Percentiles rank a stretch among this genome's conserved stretches.
phyloP scores from a whole-genome alignment of 176 grass and related monocot genomes.

The Elymus sibiricus region DNA sequence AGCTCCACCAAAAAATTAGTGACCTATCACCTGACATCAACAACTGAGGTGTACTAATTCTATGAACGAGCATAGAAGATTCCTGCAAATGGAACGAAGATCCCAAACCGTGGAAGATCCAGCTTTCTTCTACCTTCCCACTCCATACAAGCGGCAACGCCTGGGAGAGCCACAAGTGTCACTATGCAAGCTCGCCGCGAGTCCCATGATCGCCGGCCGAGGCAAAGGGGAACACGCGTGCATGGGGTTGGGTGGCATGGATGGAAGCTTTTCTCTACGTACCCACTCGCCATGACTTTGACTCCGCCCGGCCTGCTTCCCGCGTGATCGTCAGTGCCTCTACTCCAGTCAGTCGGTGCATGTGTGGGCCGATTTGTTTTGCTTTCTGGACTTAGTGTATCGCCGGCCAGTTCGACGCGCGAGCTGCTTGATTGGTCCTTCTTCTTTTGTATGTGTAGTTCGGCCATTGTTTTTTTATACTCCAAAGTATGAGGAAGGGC shows the following conservation, averaged over 20 bases:
- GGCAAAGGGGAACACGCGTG: slow-evolving; percentile 5
- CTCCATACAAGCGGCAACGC: slow-evolving; percentile 7
- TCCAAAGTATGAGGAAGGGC: slow-evolving; percentile 23
- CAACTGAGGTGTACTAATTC: neutral
- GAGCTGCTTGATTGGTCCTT: neutral
- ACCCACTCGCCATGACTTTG: neutral
- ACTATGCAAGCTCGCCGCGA: neutral
- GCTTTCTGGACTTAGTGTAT: neutral
- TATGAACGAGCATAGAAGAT: slow-evolving; percentile 10
- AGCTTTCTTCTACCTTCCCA: neutral
- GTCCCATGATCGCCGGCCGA: neutral
- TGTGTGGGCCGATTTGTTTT: neutral
- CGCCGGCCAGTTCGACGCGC: neutral
- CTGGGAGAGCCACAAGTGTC: slow-evolving; percentile 29
- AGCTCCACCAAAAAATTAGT: neutral
- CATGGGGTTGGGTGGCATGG: neutral
- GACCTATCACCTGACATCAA: neutral
- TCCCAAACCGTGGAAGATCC: neutral
- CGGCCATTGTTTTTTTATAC: neutral
- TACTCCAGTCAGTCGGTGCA: slow-evolving; percentile 18
- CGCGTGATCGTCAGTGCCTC: neutral
- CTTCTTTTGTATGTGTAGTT: neutral
- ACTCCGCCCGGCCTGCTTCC: neutral
- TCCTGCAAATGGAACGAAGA: slow-evolving; percentile 18
- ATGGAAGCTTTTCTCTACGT: slow-evolving; percentile 16